Conservation (phyloP, 139 green algal genomes). For the Protoeuglena noctilucae region DNA sequence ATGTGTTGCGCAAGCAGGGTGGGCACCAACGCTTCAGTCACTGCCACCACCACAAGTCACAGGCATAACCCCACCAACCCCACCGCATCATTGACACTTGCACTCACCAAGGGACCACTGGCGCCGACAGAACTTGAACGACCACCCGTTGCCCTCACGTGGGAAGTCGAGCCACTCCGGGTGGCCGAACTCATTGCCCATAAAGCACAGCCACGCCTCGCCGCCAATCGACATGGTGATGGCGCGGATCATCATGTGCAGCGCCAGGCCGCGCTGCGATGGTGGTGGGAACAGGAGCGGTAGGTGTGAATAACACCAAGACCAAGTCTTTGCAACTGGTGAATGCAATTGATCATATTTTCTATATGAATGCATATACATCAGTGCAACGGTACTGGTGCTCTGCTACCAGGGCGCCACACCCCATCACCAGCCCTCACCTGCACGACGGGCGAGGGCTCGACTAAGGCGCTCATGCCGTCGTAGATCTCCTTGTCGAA, state of each 20-base stretch:
- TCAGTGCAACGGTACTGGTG: too few relatives aligned
- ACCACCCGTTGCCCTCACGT: slow-evolving; percentile 87
- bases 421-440: too few relatives aligned
- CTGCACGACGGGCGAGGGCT: slow-evolving; percentile 20
- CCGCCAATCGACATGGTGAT: slow-evolving; percentile 35
- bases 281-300: too few relatives aligned
- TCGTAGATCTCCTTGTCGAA: slow-evolving; percentile 65
- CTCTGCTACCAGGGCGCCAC: too few relatives aligned
- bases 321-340: too few relatives aligned
- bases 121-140: slow-evolving; percentile 59
- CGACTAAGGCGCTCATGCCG: slow-evolving; percentile 44
- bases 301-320: too few relatives aligned
- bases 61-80: too few relatives aligned
- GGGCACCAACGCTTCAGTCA: too few relatives aligned
- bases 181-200: slow-evolving; percentile 93
- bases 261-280: slow-evolving; percentile 50
- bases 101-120: slow-evolving; percentile 63
- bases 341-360: too few relatives aligned
- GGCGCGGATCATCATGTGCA: slow-evolving; percentile 67
- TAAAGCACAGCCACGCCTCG: slow-evolving; percentile 73
- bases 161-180: slow-evolving; percentile 95
- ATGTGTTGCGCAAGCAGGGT: too few relatives aligned
- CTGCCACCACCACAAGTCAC: slow-evolving; percentile 3
- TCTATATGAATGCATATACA: too few relatives aligned
- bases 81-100: too few relatives aligned